These are phyloP conservation scores for Cladosporium sp. DNA, from an alignment of 2,329 filamentous ascomycete genomes.

Conservation along the genomic window DNA sequence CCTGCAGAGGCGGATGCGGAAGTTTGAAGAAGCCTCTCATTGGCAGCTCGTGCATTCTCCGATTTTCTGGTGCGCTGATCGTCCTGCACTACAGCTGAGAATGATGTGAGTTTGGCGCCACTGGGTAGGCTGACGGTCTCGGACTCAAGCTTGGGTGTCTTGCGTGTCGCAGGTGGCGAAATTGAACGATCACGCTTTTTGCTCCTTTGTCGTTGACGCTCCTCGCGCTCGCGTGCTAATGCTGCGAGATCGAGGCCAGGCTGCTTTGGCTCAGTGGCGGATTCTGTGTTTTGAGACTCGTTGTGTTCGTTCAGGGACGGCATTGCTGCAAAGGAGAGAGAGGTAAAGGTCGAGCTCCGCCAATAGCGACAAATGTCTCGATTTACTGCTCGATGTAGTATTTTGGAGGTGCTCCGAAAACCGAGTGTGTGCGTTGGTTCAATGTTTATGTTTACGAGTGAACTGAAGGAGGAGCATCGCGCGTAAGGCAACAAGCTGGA, in stretches of 20 bases:
- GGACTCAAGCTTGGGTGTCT: conserved; percentile 31
- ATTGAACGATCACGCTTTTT: conserved; percentile 59
- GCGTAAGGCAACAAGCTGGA: background rate
- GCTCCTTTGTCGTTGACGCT: background rate
- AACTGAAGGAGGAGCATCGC: background rate
- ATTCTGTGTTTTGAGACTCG: background rate
- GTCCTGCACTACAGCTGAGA: conserved; percentile 29
- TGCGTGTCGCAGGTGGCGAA: conserved; percentile 39
- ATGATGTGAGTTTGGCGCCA: conserved; percentile 31
- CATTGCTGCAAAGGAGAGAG: background rate
- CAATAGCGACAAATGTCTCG: background rate
- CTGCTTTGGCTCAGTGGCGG: background rate
- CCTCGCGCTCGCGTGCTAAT: conserved; percentile 9
- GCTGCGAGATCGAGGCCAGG: conserved; percentile 5
- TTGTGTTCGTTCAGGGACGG: background rate
- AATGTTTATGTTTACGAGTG: background rate
- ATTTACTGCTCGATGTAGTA: background rate
- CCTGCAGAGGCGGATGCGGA: background rate
- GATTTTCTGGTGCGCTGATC: conserved; percentile 30
- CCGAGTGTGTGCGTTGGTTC: background rate
- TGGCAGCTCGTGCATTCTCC: conserved; percentile 28
- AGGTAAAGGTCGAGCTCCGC: background rate
- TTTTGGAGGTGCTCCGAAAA: background rate
- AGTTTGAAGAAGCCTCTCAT: conserved; percentile 22
- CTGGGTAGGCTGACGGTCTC: conserved; percentile 26